A percentile compares a stretch with the other conserved stretches of the same genome.
Conservation (phyloP, 2,329 filamentous ascomycete genomes). For the Colletotrichum lentis region DNA sequence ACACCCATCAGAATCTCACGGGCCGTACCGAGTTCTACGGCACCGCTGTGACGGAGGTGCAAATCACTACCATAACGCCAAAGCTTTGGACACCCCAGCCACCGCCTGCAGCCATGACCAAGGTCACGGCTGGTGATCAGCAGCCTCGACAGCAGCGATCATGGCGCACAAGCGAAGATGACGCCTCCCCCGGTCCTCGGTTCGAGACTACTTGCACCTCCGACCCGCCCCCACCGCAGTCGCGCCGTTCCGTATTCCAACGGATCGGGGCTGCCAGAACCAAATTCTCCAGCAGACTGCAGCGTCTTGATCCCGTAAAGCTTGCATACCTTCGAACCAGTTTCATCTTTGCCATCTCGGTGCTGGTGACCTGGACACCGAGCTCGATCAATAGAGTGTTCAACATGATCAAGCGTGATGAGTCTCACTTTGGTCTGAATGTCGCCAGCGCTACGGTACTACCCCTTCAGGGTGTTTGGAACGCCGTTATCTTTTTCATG, state of each 20-base stretch:
- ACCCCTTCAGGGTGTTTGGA: conserved; percentile 83
- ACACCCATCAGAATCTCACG: conserved; percentile 40
- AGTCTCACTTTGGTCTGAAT: conserved; percentile 70
- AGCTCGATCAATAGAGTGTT: conserved; percentile 80
- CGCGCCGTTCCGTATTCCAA: conserved; percentile 34
- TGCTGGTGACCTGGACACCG: conserved; percentile 69
- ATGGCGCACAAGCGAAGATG: conserved; percentile 36
- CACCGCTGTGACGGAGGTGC: conserved; percentile 63
- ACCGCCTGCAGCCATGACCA: conserved; percentile 34
- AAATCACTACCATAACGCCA: conserved; percentile 49
- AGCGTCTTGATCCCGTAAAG: conserved; percentile 64
- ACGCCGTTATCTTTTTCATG: conserved; percentile 77
- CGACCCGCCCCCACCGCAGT: conserved; percentile 24
- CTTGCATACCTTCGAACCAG: conserved; percentile 68
- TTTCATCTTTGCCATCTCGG: conserved; percentile 67
- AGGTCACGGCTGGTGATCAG: conserved; percentile 16
- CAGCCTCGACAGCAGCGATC: conserved; percentile 14
- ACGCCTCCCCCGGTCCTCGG: conserved; percentile 23
- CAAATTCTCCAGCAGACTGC: conserved; percentile 45
- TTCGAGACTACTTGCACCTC: conserved; percentile 44
- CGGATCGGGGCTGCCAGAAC: conserved; percentile 20
- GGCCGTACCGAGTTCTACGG: conserved; percentile 52
- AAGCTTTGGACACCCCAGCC: conserved; percentile 29
- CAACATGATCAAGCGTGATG: conserved; percentile 64
- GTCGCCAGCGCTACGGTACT: conserved; percentile 75